These are phyloP conservation scores for Trichophyton schoenleinii DNA, from an alignment of 2,329 filamentous ascomycete species.

Conservation along the genomic window DNA sequence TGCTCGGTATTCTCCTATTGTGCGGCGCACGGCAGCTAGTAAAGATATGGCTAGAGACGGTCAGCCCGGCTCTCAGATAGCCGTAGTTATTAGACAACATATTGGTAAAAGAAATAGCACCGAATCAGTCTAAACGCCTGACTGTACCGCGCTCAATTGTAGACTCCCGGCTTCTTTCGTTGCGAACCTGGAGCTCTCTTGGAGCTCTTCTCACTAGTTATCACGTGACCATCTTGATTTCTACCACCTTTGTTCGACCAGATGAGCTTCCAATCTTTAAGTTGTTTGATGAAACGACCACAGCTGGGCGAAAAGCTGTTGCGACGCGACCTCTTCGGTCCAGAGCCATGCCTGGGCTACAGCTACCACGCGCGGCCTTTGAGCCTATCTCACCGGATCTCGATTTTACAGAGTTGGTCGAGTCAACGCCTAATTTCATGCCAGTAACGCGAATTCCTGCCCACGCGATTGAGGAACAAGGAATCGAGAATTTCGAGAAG, in stretches of 20 bases:
- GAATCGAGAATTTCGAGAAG: slow-evolving; percentile 70
- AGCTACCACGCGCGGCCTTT: slow-evolving; percentile 69
- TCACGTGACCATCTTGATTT: not conserved
- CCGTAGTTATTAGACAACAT: not conserved
- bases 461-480: slow-evolving; percentile 63
- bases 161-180: not conserved
- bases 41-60: not conserved
- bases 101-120: not conserved
- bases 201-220: not conserved
- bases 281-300: not conserved
- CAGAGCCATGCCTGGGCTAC: slow-evolving; percentile 57
- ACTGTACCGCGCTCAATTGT: not conserved
- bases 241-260: not conserved
- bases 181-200: not conserved
- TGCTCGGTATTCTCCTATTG: not conserved
- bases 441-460: slow-evolving; percentile 71
- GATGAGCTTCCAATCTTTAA: not conserved
- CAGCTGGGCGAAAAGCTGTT: not conserved
- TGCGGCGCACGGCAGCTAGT: not conserved
- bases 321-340: not conserved
- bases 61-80: not conserved
- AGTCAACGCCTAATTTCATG: slow-evolving; percentile 70
- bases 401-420: slow-evolving; percentile 62
- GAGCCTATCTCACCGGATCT: slow-evolving; percentile 81
- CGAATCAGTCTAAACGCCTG: not conserved